phyloP scores from a whole-genome alignment of 2,329 filamentous ascomycete genomes.

The Chaetomiaceae sp. region DNA sequence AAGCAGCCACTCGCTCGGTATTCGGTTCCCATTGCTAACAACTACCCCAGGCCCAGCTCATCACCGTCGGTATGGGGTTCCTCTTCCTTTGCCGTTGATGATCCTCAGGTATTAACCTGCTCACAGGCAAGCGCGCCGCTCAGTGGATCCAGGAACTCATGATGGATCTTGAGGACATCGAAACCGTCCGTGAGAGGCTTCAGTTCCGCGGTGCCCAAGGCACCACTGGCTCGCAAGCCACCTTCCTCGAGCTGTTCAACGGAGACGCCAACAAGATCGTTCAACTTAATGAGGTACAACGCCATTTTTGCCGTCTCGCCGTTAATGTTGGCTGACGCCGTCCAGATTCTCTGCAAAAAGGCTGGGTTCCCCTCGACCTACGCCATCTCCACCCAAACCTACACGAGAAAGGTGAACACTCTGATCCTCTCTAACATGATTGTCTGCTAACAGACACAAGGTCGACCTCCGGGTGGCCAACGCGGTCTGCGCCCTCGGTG shows the following conservation, averaged over 20 bases:
- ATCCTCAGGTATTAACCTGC: neutral
- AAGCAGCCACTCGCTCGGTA: neutral
- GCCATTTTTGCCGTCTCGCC: neutral
- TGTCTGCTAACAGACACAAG: constrained; percentile 15
- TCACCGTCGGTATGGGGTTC: constrained; percentile 49
- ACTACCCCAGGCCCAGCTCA: constrained; percentile 45
- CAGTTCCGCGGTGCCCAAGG: constrained; percentile 66
- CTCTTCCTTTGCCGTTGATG: no score
- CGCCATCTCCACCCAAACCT: constrained; percentile 62
- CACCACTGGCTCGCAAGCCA: constrained; percentile 75
- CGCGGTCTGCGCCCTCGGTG: constrained; percentile 71
- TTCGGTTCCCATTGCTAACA: neutral
- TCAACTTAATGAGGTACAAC: constrained; percentile 45
- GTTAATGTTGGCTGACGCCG: neutral
- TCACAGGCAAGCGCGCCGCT: constrained; percentile 54
- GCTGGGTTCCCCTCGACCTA: constrained; percentile 52
- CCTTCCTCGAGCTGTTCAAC: constrained; percentile 65
- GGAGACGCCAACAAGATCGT: constrained; percentile 48
- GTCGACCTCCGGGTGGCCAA: constrained; percentile 79
- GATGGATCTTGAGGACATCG: constrained; percentile 72
- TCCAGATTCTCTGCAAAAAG: constrained; percentile 45
- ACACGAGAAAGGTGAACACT: constrained; percentile 27
- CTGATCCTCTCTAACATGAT: constrained; percentile 47
- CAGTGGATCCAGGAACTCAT: constrained; percentile 65
- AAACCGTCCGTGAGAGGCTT: constrained; percentile 63